phyloP scores from a whole-genome alignment of 2,329 filamentous ascomycete genomes.

The Cyanodermella asteris region DNA sequence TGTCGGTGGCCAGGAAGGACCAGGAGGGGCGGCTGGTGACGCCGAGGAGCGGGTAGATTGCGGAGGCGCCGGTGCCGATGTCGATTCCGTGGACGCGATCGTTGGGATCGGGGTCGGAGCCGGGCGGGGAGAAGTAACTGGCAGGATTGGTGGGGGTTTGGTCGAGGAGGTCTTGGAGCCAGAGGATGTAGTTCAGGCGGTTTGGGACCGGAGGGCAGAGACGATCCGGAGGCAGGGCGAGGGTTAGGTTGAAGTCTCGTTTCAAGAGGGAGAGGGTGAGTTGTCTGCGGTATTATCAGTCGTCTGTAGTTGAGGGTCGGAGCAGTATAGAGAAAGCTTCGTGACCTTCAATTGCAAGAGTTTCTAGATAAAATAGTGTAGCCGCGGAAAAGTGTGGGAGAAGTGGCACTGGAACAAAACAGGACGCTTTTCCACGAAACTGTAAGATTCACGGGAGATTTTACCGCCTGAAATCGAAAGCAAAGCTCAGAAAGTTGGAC shows the following conservation, averaged over 20 bases:
- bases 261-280: conserved; percentile 61
- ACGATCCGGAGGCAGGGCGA: conserved; percentile 54
- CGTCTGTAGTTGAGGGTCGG: conserved; percentile 4
- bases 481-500: not conserved
- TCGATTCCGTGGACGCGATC: conserved; percentile 35
- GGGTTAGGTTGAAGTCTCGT: conserved; percentile 47
- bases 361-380: too few species aligned
- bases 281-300: conserved; percentile 18
- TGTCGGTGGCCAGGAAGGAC: conserved; percentile 58
- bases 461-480: not conserved
- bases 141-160: conserved; percentile 32
- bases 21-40: conserved; percentile 46
- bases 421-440: not conserved
- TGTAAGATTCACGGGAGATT: conserved; percentile 1
- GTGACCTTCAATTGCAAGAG: not conserved
- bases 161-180: conserved; percentile 66
- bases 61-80: conserved; percentile 77
- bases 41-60: conserved; percentile 74
- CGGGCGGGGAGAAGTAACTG: conserved; percentile 35
- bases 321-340: not conserved
- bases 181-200: conserved; percentile 74
- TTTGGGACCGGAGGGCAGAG: conserved; percentile 65
- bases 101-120: conserved; percentile 13
- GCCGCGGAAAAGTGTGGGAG: too few species aligned
- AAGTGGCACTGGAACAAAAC: too few species aligned